These are phyloP conservation scores for Recurvomyces mirabilis DNA, from an alignment of 495 filamentous ascomycete genomes.

Conservation along the genomic window DNA sequence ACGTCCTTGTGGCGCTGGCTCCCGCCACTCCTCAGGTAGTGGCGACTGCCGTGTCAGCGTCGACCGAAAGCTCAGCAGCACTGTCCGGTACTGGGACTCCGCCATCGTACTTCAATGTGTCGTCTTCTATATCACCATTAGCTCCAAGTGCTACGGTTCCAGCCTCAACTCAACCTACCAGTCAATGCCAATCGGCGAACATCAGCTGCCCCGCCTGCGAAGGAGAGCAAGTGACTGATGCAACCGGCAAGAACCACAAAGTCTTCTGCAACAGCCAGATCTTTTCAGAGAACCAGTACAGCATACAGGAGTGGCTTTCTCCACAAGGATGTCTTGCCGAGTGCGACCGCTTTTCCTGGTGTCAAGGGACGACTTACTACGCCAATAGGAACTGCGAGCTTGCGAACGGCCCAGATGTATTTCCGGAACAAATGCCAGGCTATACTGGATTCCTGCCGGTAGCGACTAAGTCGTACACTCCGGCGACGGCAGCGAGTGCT, in stretches of 20 bases:
- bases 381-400: conserved; percentile 10
- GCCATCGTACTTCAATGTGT: not conserved
- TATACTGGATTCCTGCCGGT: conserved; percentile 15
- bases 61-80: too few species aligned
- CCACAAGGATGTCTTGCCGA: conserved; percentile 4
- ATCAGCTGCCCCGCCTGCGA: conserved; percentile 8
- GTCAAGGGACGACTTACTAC: conserved; percentile 6
- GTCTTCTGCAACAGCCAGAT: conserved; percentile 11
- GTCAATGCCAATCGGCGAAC: not conserved
- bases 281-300: conserved; percentile 6
- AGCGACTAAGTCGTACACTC: not conserved
- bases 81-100: too few species aligned
- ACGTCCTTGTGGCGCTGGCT: too few species aligned
- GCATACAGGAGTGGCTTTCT: conserved; percentile 1
- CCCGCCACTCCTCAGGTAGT: too few species aligned
- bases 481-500: not conserved
- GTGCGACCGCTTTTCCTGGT: conserved; percentile 11
- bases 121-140: not conserved
- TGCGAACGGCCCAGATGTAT: conserved; percentile 8
- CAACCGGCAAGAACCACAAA: not conserved
- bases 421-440: conserved; percentile 4
- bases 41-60: too few species aligned
- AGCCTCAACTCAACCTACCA: too few species aligned
- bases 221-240: not conserved
- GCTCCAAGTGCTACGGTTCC: too few species aligned